Evolutionary conservation across 2,329 filamentous ascomycete genomes (phyloP).

Genomic region (Trichoderma atroviride): DNA sequence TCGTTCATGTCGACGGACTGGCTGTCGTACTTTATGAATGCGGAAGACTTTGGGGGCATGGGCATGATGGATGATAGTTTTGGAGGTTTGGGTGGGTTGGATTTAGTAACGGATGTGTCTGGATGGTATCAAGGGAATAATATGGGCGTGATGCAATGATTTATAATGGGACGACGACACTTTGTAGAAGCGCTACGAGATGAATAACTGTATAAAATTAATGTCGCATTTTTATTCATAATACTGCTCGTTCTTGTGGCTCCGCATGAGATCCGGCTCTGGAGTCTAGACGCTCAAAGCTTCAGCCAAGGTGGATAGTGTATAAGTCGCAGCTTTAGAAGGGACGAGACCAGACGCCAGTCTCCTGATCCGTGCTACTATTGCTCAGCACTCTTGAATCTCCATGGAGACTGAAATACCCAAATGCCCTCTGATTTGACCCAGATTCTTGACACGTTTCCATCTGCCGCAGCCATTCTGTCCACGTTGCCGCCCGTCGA

Average conservation of each 20-base stretch:
- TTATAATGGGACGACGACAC: neutral
- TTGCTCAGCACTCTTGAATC: neutral
- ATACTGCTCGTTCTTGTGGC: neutral
- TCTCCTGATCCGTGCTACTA: neutral
- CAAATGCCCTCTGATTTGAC: no score
- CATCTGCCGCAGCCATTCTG: neutral
- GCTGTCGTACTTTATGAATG: conserved; percentile 23
- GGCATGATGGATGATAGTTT: conserved; percentile 11
- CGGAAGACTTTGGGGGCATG: conserved; percentile 18
- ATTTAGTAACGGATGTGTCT: conserved; percentile 1
- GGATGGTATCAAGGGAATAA: conserved; percentile 17
- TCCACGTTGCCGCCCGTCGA: neutral
- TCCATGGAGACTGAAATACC: neutral
- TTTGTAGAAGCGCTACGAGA: neutral
- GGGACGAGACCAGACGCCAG: no score
- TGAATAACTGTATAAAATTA: neutral
- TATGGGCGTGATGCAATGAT: conserved; percentile 2
- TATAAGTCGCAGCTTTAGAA: no score
- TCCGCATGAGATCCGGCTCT: neutral
- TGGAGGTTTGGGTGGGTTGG: neutral
- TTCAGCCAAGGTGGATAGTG: no score
- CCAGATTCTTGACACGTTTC: neutral
- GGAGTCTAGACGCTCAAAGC: neutral
- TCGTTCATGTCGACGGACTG: conserved; percentile 21
- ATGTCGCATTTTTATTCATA: neutral